Conservation (phyloP, 1,284 basidiomycete genomes). For the Papiliotrema fonsecae region DNA sequence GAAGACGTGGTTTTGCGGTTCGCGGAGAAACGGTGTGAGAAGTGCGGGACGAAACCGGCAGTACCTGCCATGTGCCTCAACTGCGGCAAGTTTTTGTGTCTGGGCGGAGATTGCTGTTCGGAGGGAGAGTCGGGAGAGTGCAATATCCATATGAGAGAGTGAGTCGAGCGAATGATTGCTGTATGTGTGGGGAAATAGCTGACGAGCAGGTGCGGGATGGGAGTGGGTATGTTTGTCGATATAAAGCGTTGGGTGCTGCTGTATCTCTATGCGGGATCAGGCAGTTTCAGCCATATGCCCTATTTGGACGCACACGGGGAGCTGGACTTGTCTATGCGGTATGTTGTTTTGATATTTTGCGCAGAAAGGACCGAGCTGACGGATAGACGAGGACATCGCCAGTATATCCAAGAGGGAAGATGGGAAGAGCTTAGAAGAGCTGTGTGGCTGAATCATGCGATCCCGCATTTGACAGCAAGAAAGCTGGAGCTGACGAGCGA, state of each 20-base stretch:
- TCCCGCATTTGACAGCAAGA: conserved; percentile 84
- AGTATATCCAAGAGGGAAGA: conserved; percentile 77
- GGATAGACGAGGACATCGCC: conserved; percentile 74
- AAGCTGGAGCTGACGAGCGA: conserved; percentile 86
- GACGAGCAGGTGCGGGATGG: conserved; percentile 72
- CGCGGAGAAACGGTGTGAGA: conserved; percentile 64
- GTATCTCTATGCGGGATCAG: conserved; percentile 85
- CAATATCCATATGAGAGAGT: conserved; percentile 92
- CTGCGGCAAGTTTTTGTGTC: conserved; percentile 83
- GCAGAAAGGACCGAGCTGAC: neutral
- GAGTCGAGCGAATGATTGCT: conserved; percentile 48
- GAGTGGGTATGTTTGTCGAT: conserved; percentile 83
- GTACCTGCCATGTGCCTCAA: conserved; percentile 89
- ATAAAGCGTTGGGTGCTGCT: conserved; percentile 88
- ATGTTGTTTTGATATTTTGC: conserved; percentile 26
- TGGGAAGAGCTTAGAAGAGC: conserved; percentile 89
- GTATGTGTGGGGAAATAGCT: neutral
- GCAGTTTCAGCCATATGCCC: conserved; percentile 81
- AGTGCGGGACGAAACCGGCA: conserved; percentile 72
- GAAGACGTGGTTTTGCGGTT: conserved; percentile 74
- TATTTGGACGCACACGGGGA: conserved; percentile 96
- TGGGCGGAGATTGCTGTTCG: conserved; percentile 89
- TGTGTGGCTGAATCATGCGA: conserved; percentile 77
- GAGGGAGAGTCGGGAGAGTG: conserved; percentile 77
- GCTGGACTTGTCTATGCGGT: conserved; percentile 88